Percentiles rank a stretch among this genome's conserved stretches.
Conservation (phyloP, 1,139 yeast species). For the Nakaseomyces bracarensis region DNA sequence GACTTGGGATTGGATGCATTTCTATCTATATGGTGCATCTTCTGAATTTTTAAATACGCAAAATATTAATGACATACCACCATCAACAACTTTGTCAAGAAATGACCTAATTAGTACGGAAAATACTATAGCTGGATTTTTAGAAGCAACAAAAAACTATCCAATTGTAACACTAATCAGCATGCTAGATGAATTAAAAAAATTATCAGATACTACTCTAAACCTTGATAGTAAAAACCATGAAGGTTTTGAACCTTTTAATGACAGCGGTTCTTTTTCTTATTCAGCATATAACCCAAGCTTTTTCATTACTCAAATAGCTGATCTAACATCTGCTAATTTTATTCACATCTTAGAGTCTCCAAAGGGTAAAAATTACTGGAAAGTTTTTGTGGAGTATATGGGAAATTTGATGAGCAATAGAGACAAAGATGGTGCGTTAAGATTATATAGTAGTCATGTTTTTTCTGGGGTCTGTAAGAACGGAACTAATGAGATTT, state of each 20-base stretch:
- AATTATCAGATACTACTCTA: slow-evolving; percentile 35
- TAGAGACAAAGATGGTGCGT: slow-evolving; percentile 34
- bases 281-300: slow-evolving; percentile 33
- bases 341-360: slow-evolving; percentile 41
- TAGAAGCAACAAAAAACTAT: slow-evolving; percentile 53
- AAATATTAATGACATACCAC: slow-evolving; percentile 34
- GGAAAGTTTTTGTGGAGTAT: slow-evolving; percentile 41
- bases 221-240: slow-evolving; percentile 15
- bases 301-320: slow-evolving; percentile 34
- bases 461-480: slow-evolving; percentile 45
- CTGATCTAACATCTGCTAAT: slow-evolving; percentile 44
- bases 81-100: slow-evolving; percentile 29
- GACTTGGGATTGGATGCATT: slow-evolving; percentile 69
- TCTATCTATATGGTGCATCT: slow-evolving; percentile 56
- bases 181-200: slow-evolving; percentile 40
- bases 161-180: slow-evolving; percentile 42
- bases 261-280: slow-evolving; percentile 10
- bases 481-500: slow-evolving; percentile 41
- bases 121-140: slow-evolving; percentile 47
- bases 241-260: slow-evolving; percentile 14
- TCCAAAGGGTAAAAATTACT: slow-evolving; percentile 32
- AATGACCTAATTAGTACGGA: slow-evolving; percentile 49
- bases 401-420: slow-evolving; percentile 40
- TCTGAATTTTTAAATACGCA: slow-evolving; percentile 31
- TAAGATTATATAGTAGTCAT: slow-evolving; percentile 42